Percentiles rank a stretch among this genome's conserved stretches.
Evolutionary conservation across 441 rosid genomes (phyloP).

Genomic region (Gossypium lobatum): DNA sequence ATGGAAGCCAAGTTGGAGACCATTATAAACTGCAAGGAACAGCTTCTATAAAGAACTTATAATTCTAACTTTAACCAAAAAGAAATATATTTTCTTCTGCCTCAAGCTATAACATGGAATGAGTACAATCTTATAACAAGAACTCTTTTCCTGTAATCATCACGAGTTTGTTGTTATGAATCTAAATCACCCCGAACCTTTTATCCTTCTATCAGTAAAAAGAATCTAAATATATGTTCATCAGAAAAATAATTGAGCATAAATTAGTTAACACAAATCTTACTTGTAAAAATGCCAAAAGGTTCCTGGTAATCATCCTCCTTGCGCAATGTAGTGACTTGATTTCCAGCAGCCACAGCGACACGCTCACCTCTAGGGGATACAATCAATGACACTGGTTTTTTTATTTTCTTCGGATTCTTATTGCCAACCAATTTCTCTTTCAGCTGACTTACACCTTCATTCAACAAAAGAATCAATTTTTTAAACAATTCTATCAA

Average conservation of each 20-base stretch:
- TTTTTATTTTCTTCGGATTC: constrained; percentile 41
- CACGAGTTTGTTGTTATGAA: not conserved
- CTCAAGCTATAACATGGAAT: not conserved
- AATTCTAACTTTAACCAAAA: not conserved
- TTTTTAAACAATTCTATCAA: constrained; percentile 2
- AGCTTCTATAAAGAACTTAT: not conserved
- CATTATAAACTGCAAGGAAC: constrained; percentile 10
- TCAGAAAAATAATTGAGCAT: not conserved
- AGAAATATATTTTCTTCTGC: not conserved
- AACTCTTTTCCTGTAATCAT: not conserved
- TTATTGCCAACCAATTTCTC: constrained; percentile 60
- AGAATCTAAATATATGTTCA: not conserved
- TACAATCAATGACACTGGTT: constrained; percentile 49
- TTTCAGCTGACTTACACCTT: constrained; percentile 69
- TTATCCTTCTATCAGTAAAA: not conserved
- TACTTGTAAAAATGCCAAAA: constrained; percentile 60
- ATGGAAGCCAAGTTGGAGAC: constrained; percentile 28
- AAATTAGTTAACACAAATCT: constrained; percentile 21
- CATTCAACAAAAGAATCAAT: not conserved
- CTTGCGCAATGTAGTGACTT: constrained; percentile 58
- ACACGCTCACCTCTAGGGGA: constrained; percentile 74
- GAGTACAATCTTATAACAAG: not conserved
- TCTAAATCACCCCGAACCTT: not conserved
- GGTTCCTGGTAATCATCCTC: constrained; percentile 74
- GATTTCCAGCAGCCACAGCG: constrained; percentile 79